These are phyloP conservation scores for Lentinula lateritia DNA, from an alignment of 768 basidiomycete species.

Conservation along the genomic window DNA sequence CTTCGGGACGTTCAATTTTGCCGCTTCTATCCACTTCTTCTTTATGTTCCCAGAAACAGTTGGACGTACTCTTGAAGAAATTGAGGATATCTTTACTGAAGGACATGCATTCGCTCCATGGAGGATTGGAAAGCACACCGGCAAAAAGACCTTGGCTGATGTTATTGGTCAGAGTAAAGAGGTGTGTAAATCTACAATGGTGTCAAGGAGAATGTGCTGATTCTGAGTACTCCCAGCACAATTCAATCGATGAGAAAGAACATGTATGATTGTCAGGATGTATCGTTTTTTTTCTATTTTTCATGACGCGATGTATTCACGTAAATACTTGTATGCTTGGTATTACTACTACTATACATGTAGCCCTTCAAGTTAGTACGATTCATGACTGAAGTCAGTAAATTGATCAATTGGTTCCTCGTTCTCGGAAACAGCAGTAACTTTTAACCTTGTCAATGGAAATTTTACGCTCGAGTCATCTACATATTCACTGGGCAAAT, in stretches of 20 bases:
- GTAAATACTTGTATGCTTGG: not conserved
- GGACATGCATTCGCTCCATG: conserved; percentile 70
- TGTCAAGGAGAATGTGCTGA: not conserved
- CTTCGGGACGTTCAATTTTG: conserved; percentile 73
- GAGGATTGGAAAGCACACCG: conserved; percentile 57
- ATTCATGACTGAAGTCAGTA: not conserved
- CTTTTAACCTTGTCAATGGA: too few relatives aligned
- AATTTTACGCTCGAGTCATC: too few relatives aligned
- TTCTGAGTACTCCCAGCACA: not conserved
- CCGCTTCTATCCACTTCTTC: conserved; percentile 62
- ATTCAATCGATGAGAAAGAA: conserved; percentile 4
- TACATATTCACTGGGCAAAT: too few relatives aligned
- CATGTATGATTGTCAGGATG: not conserved
- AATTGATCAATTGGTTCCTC: not conserved
- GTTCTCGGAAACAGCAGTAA: not conserved
- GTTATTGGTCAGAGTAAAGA: conserved; percentile 22
- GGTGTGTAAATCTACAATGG: not conserved
- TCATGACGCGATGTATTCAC: not conserved
- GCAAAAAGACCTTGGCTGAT: conserved; percentile 55
- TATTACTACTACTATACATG: too few relatives aligned
- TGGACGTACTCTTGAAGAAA: conserved; percentile 68
- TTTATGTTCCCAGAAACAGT: conserved; percentile 83
- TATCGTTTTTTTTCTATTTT: not conserved
- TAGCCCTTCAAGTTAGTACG: too few relatives aligned
- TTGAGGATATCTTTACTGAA: conserved; percentile 71